Conservation (phyloP, 2,329 filamentous ascomycete genomes). For the Arthrobotrys iridis region DNA sequence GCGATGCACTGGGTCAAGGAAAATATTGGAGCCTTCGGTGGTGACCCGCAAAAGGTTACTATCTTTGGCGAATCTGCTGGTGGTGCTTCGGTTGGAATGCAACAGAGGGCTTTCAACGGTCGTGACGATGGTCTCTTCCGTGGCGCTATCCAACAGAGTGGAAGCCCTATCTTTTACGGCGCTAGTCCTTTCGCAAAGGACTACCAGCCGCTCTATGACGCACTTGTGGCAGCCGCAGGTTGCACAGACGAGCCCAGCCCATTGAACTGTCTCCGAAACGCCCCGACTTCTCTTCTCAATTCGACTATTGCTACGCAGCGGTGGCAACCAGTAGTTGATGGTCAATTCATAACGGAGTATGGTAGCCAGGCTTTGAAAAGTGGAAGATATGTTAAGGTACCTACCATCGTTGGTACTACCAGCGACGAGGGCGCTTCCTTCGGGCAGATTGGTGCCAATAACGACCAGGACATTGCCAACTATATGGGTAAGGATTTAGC, state of each 20-base stretch:
- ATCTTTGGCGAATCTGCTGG: slow-evolving; percentile 73
- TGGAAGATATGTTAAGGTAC: slow-evolving; percentile 72
- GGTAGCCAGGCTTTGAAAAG: slow-evolving; percentile 67
- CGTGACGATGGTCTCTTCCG: slow-evolving; percentile 68
- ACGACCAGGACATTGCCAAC: background rate
- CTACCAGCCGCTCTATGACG: slow-evolving; percentile 71
- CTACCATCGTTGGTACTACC: slow-evolving; percentile 72
- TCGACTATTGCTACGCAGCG: slow-evolving; percentile 65
- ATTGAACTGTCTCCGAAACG: slow-evolving; percentile 72
- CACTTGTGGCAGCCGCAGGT: slow-evolving; percentile 68
- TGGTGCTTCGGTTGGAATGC: slow-evolving; percentile 65
- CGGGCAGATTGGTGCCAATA: slow-evolving; percentile 19
- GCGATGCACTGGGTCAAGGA: slow-evolving; percentile 70
- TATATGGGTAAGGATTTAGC: slow-evolving; percentile 13
- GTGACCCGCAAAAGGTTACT: slow-evolving; percentile 69
- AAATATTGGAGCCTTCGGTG: slow-evolving; percentile 71
- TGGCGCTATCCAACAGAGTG: slow-evolving; percentile 66
- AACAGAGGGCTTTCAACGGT: slow-evolving; percentile 68
- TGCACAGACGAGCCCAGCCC: slow-evolving; percentile 70
- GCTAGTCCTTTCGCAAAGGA: slow-evolving; percentile 70
- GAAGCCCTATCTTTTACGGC: slow-evolving; percentile 65
- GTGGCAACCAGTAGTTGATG: slow-evolving; percentile 65
- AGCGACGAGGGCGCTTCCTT: slow-evolving; percentile 73
- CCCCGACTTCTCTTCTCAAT: slow-evolving; percentile 71
- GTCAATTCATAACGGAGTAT: slow-evolving; percentile 68